Evolutionary conservation across 345 rosid species (phyloP).

Genomic region (Passiflora organensis): DNA sequence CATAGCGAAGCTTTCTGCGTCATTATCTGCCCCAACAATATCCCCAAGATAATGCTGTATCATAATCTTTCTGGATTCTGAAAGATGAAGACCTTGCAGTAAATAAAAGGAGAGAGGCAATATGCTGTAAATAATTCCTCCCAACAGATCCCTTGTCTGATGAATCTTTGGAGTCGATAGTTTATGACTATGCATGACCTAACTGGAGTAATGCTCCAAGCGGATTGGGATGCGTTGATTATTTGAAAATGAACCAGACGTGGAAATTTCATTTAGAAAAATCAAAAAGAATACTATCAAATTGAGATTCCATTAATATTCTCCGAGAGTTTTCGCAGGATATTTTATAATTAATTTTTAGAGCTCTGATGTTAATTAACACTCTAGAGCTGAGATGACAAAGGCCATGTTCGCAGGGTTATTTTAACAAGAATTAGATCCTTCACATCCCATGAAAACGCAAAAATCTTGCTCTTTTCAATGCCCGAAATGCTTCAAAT

Average conservation of each 20-base stretch:
- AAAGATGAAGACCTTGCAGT: not conserved
- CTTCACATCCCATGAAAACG: not conserved
- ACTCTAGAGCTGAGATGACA: conserved; percentile 14
- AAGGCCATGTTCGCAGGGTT: not conserved
- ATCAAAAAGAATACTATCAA: not conserved
- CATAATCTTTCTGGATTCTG: not conserved
- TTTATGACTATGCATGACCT: not conserved
- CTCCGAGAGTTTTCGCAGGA: not conserved
- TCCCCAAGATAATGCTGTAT: not conserved
- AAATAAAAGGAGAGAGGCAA: not conserved
- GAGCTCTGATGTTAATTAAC: conserved; percentile 18
- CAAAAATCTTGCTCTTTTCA: conserved; percentile 2
- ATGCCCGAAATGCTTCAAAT: not conserved
- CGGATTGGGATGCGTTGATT: not conserved
- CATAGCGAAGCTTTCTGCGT: conserved; percentile 11
- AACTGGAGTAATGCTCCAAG: not conserved
- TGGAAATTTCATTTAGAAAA: not conserved
- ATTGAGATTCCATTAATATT: too few relatives aligned
- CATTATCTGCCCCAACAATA: not conserved
- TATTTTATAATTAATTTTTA: not conserved
- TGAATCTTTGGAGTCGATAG: not conserved
- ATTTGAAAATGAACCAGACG: not conserved
- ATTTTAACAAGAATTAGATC: not conserved
- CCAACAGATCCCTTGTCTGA: not conserved
- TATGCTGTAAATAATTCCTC: not conserved